Base-by-base conservation (phyloP, 106 monocot species). In the Alisma plantagoaquatica region DNA sequence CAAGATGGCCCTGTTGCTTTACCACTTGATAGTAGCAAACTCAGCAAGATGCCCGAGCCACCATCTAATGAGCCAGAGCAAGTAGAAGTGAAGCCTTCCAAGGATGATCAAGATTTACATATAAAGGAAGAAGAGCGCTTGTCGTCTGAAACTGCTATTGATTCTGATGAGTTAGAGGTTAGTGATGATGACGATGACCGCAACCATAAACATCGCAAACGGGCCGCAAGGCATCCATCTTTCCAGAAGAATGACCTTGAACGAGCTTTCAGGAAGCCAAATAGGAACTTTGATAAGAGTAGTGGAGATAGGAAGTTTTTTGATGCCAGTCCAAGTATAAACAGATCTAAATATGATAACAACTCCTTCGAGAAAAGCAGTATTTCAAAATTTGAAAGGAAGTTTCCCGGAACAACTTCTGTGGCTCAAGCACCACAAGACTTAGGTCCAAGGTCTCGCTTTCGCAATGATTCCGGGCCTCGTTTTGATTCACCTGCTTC, bases 141-240 rank as follows among this genome's bases (percentile, higher is more conserved):
- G 49, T 74, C 83, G 45, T 50, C 63, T 49, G 67, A 73, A 62
- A 23, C 62, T 4, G 29, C 17, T 14, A 89, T 65, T 69, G 85
- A 89, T 76, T 43, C 73, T 32, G 89, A 79, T 56, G 96, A 89
- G 24, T 66, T 59, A 31, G 84, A 84, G 49, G 26, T 76, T 42
- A 85, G 74, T 67, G 96, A 98, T 53, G 92, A 86, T 61, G 81
- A 76, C 42, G 75, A 87, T 65, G 96, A 98, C 46, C 96, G 96
- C 23, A 98, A 98, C 53, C 96, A 98, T 66, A 98, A 98, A 51
- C 96, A 98, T 66, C 84, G 89, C 10, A 81, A 64, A 48, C 63
- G 96, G 59, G 96, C 89, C 48, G 65, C 71, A 56, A 66, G 67
- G 15, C 54, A 67, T 30, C 53, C 57, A 14, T 62, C 65, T 10